Conservation (phyloP, 2,329 filamentous ascomycete genomes). For the Alternaria sp. region DNA sequence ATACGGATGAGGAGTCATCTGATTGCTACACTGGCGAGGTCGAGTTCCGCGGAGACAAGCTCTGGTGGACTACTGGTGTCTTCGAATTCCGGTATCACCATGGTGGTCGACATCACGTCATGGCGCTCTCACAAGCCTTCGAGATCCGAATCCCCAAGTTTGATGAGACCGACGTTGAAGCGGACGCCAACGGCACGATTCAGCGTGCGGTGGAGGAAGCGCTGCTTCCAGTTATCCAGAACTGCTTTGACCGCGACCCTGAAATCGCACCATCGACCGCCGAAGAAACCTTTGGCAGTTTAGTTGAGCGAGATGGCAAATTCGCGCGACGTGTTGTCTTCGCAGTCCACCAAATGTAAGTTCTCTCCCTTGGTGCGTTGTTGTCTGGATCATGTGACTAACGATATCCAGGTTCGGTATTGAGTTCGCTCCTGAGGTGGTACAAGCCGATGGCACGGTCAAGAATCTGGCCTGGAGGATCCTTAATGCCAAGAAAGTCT, state of each 20-base stretch:
- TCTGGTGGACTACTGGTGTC: conserved; percentile 96
- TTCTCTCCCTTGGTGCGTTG: conserved; percentile 1
- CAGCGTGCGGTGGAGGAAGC: conserved; percentile 75
- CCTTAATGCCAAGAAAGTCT: conserved; percentile 91
- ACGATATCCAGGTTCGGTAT: conserved; percentile 72
- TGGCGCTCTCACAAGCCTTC: conserved; percentile 92
- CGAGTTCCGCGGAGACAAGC: conserved; percentile 86
- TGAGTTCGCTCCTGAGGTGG: conserved; percentile 91
- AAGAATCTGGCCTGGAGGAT: conserved; percentile 92
- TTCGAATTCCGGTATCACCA: conserved; percentile 99
- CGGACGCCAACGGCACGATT: conserved; percentile 65
- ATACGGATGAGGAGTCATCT: conserved; percentile 56
- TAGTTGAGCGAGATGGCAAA: conserved; percentile 86
- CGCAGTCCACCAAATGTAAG: conserved; percentile 88
- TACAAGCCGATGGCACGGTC: conserved; percentile 89
- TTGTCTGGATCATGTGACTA: background rate
- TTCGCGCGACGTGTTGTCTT: conserved; percentile 91
- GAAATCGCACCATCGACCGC: conserved; percentile 83
- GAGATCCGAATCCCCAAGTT: conserved; percentile 85
- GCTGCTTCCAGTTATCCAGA: conserved; percentile 81
- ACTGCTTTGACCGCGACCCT: conserved; percentile 90
- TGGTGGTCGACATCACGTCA: conserved; percentile 87
- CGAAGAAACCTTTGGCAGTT: conserved; percentile 82
- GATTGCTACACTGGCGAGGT: conserved; percentile 80
- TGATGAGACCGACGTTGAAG: conserved; percentile 72